Conservation (phyloP, 208 protist species). For the Porcisia hertigi region DNA sequence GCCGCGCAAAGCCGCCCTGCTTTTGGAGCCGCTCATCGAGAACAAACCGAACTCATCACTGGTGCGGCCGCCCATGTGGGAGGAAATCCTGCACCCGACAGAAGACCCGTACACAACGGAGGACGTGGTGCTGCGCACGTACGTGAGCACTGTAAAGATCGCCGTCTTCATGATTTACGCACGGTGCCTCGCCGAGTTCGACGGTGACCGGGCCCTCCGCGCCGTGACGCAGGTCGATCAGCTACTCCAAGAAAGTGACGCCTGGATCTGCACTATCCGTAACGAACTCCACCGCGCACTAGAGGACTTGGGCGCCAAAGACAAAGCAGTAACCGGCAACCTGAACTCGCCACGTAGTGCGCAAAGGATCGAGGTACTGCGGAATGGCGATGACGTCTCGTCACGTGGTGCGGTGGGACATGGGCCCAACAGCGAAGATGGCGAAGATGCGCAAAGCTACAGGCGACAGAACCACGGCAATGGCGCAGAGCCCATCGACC, state of each 20-base stretch:
- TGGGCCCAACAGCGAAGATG: not conserved
- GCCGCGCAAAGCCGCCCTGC: conserved; percentile 76
- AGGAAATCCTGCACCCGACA: conserved; percentile 52
- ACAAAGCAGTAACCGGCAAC: conserved; percentile 8
- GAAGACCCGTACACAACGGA: conserved; percentile 57
- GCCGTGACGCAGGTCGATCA: conserved; percentile 40
- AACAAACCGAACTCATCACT: conserved; percentile 65
- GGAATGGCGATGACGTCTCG: not conserved
- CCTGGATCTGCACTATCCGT: conserved; percentile 51
- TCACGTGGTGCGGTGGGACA: conserved; percentile 4
- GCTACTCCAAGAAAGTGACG: conserved; percentile 55
- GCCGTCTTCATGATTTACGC: conserved; percentile 79
- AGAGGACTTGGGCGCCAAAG: conserved; percentile 16
- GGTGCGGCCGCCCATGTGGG: conserved; percentile 80
- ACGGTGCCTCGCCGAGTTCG: conserved; percentile 75
- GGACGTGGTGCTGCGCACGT: conserved; percentile 67
- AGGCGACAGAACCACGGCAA: not conserved
- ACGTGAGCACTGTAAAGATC: conserved; percentile 73
- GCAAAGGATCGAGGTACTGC: conserved; percentile 14
- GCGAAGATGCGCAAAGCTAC: not conserved
- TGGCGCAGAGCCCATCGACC: not conserved
- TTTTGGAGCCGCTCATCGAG: conserved; percentile 87
- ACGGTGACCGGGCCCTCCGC: conserved; percentile 65
- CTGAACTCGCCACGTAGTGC: conserved; percentile 11
- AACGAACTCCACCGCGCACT: conserved; percentile 25